These are phyloP conservation scores for Amniculicola lignicola DNA, from an alignment of 495 filamentous ascomycete species.

Conservation along the genomic window DNA sequence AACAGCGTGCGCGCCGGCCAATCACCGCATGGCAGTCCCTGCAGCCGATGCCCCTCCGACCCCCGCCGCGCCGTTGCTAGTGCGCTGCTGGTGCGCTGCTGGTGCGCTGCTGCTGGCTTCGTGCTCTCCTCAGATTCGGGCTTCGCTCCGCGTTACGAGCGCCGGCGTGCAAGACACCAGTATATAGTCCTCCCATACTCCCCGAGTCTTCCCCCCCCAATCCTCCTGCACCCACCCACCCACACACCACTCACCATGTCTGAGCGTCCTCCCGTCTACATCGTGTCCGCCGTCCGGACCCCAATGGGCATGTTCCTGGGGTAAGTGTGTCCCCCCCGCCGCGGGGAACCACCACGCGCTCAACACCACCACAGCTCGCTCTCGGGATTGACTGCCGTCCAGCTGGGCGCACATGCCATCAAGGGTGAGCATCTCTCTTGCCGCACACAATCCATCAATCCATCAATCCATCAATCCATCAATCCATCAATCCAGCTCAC, in stretches of 20 bases:
- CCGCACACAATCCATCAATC: too few species aligned
- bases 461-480: conserved; percentile 8
- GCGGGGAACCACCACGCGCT: conserved; percentile 13
- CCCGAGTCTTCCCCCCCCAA: not conserved
- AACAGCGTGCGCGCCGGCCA: not conserved
- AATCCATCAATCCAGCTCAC: conserved; percentile 17
- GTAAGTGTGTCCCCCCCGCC: conserved; percentile 49
- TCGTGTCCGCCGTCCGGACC: conserved; percentile 86
- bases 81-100: too few species aligned
- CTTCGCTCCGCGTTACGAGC: too few species aligned
- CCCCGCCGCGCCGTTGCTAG: too few species aligned
- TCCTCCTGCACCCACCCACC: not conserved
- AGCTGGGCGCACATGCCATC: conserved; percentile 88
- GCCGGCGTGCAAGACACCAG: too few species aligned
- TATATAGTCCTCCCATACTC: too few species aligned
- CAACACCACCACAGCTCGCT: conserved; percentile 60
- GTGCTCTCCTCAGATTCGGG: too few species aligned
- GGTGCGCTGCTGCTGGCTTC: too few species aligned
- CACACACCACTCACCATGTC: conserved; percentile 47
- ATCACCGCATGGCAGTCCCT: not conserved
- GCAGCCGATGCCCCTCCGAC: not conserved
- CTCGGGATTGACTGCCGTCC: conserved; percentile 75
- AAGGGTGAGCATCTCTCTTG: conserved; percentile 62
- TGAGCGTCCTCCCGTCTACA: conserved; percentile 80
- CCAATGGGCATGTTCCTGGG: conserved; percentile 91